phyloP scores from a whole-genome alignment of 768 basidiomycete species.

The Trametes cubensis region DNA sequence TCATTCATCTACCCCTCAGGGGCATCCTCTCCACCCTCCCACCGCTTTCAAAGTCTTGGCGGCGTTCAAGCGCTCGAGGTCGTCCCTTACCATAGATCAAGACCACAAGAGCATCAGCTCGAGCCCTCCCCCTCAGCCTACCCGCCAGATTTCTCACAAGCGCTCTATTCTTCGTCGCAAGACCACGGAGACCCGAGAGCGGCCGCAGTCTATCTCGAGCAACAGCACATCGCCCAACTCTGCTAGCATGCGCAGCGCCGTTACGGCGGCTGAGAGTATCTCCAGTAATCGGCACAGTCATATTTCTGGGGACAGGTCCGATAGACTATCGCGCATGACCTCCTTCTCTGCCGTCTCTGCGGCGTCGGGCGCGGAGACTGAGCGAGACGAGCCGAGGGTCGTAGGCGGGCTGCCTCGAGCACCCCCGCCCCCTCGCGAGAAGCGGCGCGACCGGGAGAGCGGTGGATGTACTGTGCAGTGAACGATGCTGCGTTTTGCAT shows the following conservation, averaged over 20 bases:
- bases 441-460: slow-evolving; percentile 38
- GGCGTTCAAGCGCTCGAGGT: slow-evolving; percentile 65
- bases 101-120: slow-evolving; percentile 17
- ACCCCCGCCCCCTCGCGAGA: slow-evolving; percentile 33
- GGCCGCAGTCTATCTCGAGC: slow-evolving; percentile 63
- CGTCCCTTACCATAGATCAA: slow-evolving; percentile 44
- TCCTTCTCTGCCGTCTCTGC: slow-evolving; percentile 39
- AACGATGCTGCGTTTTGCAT: slow-evolving; percentile 1
- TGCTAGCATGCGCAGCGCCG: slow-evolving; percentile 59
- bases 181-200: slow-evolving; percentile 41
- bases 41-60: slow-evolving; percentile 70
- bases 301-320: slow-evolving; percentile 32
- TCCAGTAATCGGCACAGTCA: slow-evolving; percentile 37
- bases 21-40: slow-evolving; percentile 57
- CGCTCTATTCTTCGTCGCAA: slow-evolving; percentile 43
- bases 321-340: slow-evolving; percentile 40
- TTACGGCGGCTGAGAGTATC: slow-evolving; percentile 50
- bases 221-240: slow-evolving; percentile 55
- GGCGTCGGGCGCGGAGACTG: slow-evolving; percentile 27
- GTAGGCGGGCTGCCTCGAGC: slow-evolving; percentile 43
- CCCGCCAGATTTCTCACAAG: slow-evolving; percentile 33
- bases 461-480: slow-evolving; percentile 54
- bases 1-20: slow-evolving; percentile 43
- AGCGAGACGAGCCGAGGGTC: slow-evolving; percentile 34
- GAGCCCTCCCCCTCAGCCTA: slow-evolving; percentile 5